Conservation (phyloP, 2,329 filamentous ascomycete species). For the Didymella segeticola region DNA sequence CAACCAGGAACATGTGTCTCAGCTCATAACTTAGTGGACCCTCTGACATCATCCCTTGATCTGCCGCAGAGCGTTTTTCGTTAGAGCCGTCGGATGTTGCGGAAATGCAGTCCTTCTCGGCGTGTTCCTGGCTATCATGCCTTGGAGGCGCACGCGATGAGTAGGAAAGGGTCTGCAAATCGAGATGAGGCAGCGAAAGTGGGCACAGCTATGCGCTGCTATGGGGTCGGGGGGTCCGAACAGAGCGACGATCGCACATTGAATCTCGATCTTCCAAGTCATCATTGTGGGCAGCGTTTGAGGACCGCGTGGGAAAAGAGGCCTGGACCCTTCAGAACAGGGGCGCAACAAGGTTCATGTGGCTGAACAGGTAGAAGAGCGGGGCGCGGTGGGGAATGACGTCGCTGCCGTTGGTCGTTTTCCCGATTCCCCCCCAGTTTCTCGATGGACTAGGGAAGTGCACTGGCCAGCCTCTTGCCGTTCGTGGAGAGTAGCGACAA, state of each 20-base stretch:
- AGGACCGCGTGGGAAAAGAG: slow-evolving; percentile 19
- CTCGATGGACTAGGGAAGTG: slow-evolving; percentile 23
- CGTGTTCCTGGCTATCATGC: slow-evolving; percentile 13
- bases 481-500: slow-evolving; percentile 17
- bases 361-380: slow-evolving; percentile 14
- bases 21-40: slow-evolving; percentile 1
- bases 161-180: slow-evolving; percentile 2
- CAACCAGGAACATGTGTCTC: neutral
- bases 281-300: slow-evolving; percentile 23
- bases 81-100: slow-evolving; percentile 6
- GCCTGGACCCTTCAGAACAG: slow-evolving; percentile 16
- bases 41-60: slow-evolving; percentile 10
- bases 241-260: slow-evolving; percentile 17
- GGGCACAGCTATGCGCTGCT: neutral
- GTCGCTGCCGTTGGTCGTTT: slow-evolving; percentile 19
- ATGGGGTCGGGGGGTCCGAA: slow-evolving; percentile 5
- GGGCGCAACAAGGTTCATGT: slow-evolving; percentile 21
- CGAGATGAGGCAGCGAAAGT: slow-evolving; percentile 7
- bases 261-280: slow-evolving; percentile 23
- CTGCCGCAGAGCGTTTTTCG: neutral
- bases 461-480: slow-evolving; percentile 6
- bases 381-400: slow-evolving; percentile 15
- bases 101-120: slow-evolving; percentile 13
- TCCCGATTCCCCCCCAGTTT: slow-evolving; percentile 23
- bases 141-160: slow-evolving; percentile 5